Conservation (phyloP, 768 basidiomycete genomes). For the Kwoniella dendrophila region DNA sequence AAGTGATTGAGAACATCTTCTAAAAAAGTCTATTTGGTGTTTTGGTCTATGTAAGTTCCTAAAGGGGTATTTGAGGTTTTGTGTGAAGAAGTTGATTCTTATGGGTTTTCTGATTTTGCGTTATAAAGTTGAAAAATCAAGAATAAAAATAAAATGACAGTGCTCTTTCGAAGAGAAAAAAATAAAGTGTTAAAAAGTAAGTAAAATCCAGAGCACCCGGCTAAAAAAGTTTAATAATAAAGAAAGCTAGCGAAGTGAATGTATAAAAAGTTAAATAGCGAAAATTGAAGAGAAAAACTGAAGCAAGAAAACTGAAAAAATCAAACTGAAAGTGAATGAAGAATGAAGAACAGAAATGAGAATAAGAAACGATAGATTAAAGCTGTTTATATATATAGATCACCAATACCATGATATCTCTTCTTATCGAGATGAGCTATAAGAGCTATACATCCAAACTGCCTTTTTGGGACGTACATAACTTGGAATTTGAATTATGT, state of each 20-base stretch:
- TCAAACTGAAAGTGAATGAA: constrained; percentile 17
- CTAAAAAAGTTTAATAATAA: constrained; percentile 12
- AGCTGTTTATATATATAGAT: constrained; percentile 17
- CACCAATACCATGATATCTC: too few relatives aligned
- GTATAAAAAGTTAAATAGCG: constrained; percentile 8
- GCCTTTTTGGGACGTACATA: too few relatives aligned
- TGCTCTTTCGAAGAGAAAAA: constrained; percentile 27
- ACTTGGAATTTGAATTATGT: too few relatives aligned
- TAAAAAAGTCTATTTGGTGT: constrained; percentile 1
- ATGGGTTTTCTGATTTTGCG: too few relatives aligned
- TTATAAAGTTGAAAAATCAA: not conserved
- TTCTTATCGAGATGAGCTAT: too few relatives aligned
- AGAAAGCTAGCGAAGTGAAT: constrained; percentile 23
- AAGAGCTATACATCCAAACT: too few relatives aligned
- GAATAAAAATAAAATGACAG: constrained; percentile 3
- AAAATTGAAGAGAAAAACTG: constrained; percentile 7
- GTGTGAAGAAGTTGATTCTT: too few relatives aligned
- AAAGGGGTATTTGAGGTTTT: not conserved
- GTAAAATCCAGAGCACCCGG: constrained; percentile 24
- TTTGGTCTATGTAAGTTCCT: not conserved
- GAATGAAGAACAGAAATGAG: constrained; percentile 5
- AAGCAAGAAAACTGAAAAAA: not conserved
- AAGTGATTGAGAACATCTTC: constrained; percentile 31
- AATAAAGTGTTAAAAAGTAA: constrained; percentile 5
- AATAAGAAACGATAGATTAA: not conserved